Percentiles rank a stretch among this genome's conserved stretches.
Conservation (phyloP, 2,329 filamentous ascomycete genomes). For the Hymenoscyphus occultus region DNA sequence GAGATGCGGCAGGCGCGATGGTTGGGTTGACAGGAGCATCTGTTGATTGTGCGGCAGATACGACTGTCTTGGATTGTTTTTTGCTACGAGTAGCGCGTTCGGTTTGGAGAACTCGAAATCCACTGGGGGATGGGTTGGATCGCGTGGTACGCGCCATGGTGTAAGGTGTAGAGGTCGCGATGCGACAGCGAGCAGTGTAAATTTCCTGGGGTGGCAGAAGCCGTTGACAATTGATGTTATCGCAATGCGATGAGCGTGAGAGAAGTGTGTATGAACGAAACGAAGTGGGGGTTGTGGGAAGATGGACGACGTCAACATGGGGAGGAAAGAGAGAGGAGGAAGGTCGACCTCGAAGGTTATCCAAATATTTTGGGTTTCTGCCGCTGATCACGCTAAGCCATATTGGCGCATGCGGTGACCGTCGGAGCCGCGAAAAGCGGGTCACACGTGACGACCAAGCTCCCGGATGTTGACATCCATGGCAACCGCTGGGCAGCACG, state of each 20-base stretch:
- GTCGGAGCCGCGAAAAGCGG: not conserved
- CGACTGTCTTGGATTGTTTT: not conserved
- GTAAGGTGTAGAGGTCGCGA: not conserved
- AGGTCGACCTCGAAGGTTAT: not conserved
- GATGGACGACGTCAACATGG: not conserved
- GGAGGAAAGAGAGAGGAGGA: not conserved
- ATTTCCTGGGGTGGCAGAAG: not conserved
- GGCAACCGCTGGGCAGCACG: too few relatives aligned
- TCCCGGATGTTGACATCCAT: not conserved
- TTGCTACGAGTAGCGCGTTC: not conserved
- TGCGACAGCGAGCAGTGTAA: not conserved
- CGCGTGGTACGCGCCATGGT: not conserved
- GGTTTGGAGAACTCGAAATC: not conserved
- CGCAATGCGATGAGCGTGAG: not conserved
- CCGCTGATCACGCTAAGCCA: not conserved
- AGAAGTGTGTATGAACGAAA: not conserved
- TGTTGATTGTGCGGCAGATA: not conserved
- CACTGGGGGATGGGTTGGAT: not conserved
- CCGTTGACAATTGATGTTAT: not conserved
- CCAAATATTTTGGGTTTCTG: slow-evolving; percentile 1
- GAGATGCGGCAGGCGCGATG: not conserved
- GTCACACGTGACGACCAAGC: not conserved
- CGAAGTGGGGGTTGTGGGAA: not conserved
- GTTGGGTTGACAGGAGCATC: not conserved
- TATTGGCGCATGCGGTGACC: not conserved